Base-by-base conservation (phyloP, 192 early-diverging fungal genomes). In the Umbelopsis isabellina region DNA sequence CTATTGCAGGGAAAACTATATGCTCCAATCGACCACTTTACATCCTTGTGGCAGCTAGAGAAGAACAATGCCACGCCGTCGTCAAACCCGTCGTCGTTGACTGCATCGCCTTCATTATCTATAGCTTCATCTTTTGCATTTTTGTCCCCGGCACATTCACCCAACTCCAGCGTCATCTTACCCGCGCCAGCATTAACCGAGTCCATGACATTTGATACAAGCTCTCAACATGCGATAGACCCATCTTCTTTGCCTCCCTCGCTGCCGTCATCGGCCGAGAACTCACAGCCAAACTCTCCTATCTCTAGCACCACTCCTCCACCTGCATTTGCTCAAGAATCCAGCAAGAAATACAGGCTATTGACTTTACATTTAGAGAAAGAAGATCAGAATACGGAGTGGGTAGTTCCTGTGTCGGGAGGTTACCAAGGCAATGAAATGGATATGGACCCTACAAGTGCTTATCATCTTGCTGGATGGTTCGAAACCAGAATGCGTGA, bases 361-460 rank as follows among this genome's bases (percentile, higher is more conserved):
- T 48, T 79, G 8, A 79, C 78, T 15, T 64, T 79, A 49, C 78
- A 79, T 66, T 70, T 79, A 9, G 78, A 79, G 67, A 79, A 79
- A 64, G 71, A 67, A 20, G 67, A 79, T 23, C 69, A 74, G 10
- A 64, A 50, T 6, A 25, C 58, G 6, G 67, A 72, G 20, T 79
- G 78, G 78, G 71, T 71, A 18, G 66, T 75, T 7, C 78, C 74
- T 6, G 50, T 79, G 65, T 58, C 74, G 9, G 64, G 70, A n/a
- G 69, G 75, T 0, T 30, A 37, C 1, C 35, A 72, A 4, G 18
- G 20, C 1, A 30, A 66, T 10, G 7, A 52, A 10, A 72, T 75
- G 50, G 71, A 75, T 1, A 46, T 79, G 49, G 78, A 79, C 55
- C 46, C 70, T 22, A 79, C 78, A 25, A 75, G 74, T 55, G 71